Conservation (phyloP, 2,329 filamentous ascomycete genomes). For the Paecilomyces niveus region DNA sequence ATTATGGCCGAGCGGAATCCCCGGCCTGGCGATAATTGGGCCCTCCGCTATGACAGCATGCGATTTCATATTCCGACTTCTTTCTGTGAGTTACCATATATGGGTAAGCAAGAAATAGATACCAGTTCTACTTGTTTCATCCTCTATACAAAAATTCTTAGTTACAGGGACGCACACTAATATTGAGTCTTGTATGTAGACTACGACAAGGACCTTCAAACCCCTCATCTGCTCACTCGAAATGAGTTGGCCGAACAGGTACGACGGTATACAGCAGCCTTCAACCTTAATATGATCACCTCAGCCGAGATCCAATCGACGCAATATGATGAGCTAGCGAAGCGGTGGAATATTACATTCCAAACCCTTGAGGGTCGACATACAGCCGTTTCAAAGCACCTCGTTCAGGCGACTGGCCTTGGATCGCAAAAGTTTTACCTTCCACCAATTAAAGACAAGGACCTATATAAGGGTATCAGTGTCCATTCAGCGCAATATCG, state of each 20-base stretch:
- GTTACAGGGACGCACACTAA: background rate
- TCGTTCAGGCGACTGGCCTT: background rate
- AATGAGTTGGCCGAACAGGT: background rate
- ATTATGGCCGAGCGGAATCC: slow-evolving; percentile 38
- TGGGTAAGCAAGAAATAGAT: slow-evolving; percentile 14
- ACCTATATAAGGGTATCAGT: background rate
- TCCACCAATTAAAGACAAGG: background rate
- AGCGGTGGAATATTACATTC: slow-evolving; percentile 21
- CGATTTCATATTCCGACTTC: slow-evolving; percentile 35
- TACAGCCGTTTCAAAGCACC: background rate
- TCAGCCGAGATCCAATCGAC: slow-evolving; percentile 19
- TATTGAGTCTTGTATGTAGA: background rate
- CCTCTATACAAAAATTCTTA: background rate
- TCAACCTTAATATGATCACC: slow-evolving; percentile 27
- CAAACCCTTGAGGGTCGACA: background rate
- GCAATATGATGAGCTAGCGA: slow-evolving; percentile 10
- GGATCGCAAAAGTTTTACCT: background rate
- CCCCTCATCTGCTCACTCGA: background rate
- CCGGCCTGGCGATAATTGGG: slow-evolving; percentile 41
- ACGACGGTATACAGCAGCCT: slow-evolving; percentile 17
- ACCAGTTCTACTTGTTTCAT: no score
- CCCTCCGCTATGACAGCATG: slow-evolving; percentile 39
- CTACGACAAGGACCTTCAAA: background rate
- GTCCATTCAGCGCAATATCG: background rate
- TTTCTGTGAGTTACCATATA: slow-evolving; percentile 29